Percentiles rank a stretch among this genome's conserved stretches.
These are phyloP conservation scores for Cucumis sativus DNA, from an alignment of 306 rosid genomes.

Conservation along the genomic window Cucumber_9930_V3 NC_026659.2:1314001-1314500, in stretches of 20 bases:
- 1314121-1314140: not conserved
- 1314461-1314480: conserved; percentile 20
- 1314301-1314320: conserved; percentile 32
- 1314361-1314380: conserved; percentile 8
- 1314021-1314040: not conserved
- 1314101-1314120: not conserved
- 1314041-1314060: not conserved
- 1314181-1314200: conserved; percentile 16
- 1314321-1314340: conserved; percentile 15
- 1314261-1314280: conserved; percentile 80
- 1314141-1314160: not conserved
- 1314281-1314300: conserved; percentile 30
- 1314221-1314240: not conserved
- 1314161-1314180: not conserved
- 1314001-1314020: not conserved
- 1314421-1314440: conserved; percentile 39
- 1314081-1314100: conserved; percentile 11
- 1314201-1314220: not conserved
- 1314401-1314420: conserved; percentile 24
- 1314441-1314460: conserved; percentile 29
- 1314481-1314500: conserved; percentile 24
- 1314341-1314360: conserved; percentile 15
- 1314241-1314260: conserved; percentile 53
- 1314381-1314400: conserved; percentile 8
- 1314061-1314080: conserved; percentile 1